These are phyloP conservation scores for Craterostigma plantagineum DNA, from an alignment of 257 asterid species.

Conservation along the genomic window DNA sequence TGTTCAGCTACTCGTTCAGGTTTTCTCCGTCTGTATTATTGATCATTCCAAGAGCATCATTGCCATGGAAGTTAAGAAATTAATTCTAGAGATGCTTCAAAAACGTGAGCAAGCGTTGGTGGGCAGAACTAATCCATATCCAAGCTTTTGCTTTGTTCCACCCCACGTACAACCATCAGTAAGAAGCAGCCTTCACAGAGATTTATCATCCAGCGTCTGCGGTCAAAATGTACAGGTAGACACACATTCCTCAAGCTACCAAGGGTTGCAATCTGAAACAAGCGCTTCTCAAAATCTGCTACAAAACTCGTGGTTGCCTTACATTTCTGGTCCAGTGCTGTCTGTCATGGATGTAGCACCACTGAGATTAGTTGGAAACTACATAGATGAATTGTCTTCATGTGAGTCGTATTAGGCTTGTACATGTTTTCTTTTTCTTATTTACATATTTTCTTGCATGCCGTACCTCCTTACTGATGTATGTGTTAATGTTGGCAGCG, in stretches of 20 bases:
- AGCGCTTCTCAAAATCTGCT: conserved; percentile 18
- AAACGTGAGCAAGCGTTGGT: conserved; percentile 41
- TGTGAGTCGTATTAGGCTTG: conserved; percentile 27
- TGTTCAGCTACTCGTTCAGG: conserved; percentile 80
- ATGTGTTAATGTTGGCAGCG: conserved; percentile 30
- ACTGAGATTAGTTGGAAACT: conserved; percentile 53
- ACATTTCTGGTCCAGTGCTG: conserved; percentile 40
- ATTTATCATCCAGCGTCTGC: conserved; percentile 17
- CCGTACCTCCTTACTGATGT: conserved; percentile 4
- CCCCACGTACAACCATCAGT: conserved; percentile 60
- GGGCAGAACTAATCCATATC: conserved; percentile 52
- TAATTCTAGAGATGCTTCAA: conserved; percentile 40
- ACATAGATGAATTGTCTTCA: conserved; percentile 55
- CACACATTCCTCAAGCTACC: conserved; percentile 19
- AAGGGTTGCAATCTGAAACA: conserved; percentile 18
- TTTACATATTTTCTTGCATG: conserved; percentile 1
- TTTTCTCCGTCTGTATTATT: conserved; percentile 60
- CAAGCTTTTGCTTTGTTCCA: conserved; percentile 57
- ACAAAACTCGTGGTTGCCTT: conserved; percentile 47
- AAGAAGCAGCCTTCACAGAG: conserved; percentile 21
- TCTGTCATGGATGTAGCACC: conserved; percentile 89
- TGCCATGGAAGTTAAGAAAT: conserved; percentile 47
- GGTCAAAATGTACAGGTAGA: conserved; percentile 16
- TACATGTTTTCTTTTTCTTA: conserved; percentile 5
- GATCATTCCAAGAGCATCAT: conserved; percentile 53